Conservation (phyloP, 2,329 filamentous ascomycete genomes). For the Monilinia aucupariae region DNA sequence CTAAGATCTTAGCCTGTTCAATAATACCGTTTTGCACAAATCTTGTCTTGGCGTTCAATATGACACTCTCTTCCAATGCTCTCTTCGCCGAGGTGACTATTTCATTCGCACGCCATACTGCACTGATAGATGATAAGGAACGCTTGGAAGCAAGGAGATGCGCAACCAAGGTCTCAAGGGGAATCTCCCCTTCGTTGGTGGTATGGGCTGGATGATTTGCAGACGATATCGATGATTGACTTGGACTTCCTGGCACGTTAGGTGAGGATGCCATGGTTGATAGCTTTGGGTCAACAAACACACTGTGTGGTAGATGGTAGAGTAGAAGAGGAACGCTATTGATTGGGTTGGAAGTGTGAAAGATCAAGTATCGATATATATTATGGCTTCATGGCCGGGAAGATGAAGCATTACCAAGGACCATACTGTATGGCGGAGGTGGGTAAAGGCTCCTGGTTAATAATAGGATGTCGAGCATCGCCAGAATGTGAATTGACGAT, state of each 20-base stretch:
- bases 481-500: not conserved
- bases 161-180: conserved; percentile 72
- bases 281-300: not conserved
- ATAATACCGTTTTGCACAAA: conserved; percentile 60
- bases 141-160: conserved; percentile 84
- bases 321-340: not conserved
- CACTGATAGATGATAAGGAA: conserved; percentile 75
- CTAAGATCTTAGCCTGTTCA: conserved; percentile 50
- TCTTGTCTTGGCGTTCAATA: conserved; percentile 63
- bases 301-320: not conserved
- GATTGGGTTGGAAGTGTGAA: not conserved
- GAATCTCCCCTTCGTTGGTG: conserved; percentile 28
- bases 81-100: conserved; percentile 71
- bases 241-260: conserved; percentile 20
- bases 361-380: not conserved
- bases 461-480: not conserved
- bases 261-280: conserved; percentile 12
- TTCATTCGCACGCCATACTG: conserved; percentile 81
- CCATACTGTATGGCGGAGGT: not conserved
- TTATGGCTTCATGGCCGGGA: not conserved
- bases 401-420: not conserved
- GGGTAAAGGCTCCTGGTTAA: not conserved
- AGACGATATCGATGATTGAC: conserved; percentile 29
- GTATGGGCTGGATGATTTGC: conserved; percentile 24
- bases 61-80: conserved; percentile 71